These are phyloP conservation scores for Vaccinium darrowii DNA, from an alignment of 148 eudicot species.

Conservation along the genomic window DNA sequence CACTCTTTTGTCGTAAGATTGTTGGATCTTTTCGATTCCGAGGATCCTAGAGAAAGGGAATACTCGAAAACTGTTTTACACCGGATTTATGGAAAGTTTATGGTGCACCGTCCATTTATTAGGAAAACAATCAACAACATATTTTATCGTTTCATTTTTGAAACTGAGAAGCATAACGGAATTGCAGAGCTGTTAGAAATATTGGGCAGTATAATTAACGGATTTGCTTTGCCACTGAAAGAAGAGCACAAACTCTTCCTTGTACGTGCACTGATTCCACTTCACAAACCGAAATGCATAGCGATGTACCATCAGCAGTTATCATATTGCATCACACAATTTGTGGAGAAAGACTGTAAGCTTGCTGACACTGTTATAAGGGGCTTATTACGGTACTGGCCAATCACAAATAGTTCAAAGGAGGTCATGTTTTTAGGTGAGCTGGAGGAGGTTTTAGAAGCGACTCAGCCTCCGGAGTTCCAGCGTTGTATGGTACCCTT, in stretches of 20 bases:
- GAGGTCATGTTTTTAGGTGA: constrained; percentile 93
- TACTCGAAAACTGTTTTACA: constrained; percentile 82
- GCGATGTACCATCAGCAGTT: constrained; percentile 87
- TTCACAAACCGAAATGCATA: constrained; percentile 82
- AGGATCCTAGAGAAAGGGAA: constrained; percentile 87
- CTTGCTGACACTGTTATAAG: constrained; percentile 89
- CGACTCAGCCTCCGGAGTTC: constrained; percentile 83
- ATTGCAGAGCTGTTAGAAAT: constrained; percentile 88
- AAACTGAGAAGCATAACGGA: constrained; percentile 88
- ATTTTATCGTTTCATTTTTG: constrained; percentile 79
- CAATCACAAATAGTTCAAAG: constrained; percentile 92
- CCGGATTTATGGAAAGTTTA: constrained; percentile 83
- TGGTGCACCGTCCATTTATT: constrained; percentile 88
- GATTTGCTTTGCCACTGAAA: constrained; percentile 86
- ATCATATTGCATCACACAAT: constrained; percentile 84
- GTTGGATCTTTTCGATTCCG: constrained; percentile 83
- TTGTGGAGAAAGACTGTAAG: constrained; percentile 89
- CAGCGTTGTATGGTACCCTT: constrained; percentile 89
- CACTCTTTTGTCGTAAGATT: constrained; percentile 69
- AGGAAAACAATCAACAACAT: constrained; percentile 85
- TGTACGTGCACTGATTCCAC: constrained; percentile 76
- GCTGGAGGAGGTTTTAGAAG: constrained; percentile 89
- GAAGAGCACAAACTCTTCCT: constrained; percentile 93
- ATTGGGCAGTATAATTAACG: constrained; percentile 86
- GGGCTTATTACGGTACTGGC: constrained; percentile 84